These are phyloP conservation scores for Dendrobium officinale DNA, from an alignment of 106 monocot genomes.

Conservation along the genomic window DNA sequence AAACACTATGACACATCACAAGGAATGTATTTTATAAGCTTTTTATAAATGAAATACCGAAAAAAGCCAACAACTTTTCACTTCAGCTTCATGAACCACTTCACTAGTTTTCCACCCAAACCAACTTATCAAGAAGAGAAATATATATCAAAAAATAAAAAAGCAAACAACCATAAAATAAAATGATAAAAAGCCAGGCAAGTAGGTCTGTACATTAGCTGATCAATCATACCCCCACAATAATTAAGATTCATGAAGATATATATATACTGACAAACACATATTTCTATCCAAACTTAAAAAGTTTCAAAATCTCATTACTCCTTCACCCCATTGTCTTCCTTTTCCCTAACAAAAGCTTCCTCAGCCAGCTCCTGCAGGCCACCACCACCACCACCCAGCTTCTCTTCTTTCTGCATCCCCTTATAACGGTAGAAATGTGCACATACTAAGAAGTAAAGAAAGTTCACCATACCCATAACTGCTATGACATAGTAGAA, in stretches of 20 bases:
- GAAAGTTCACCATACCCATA: constrained; percentile 29
- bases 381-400: neutral
- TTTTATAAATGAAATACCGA: too few species aligned
- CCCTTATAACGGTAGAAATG: constrained; percentile 72
- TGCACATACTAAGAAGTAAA: constrained; percentile 51
- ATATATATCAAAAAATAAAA: neutral
- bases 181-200: neutral
- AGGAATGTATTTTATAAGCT: too few species aligned
- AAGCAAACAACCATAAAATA: neutral
- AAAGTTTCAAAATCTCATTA: neutral
- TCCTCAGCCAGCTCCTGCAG: neutral
- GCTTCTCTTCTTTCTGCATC: neutral
- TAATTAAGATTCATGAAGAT: neutral
- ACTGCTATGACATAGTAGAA: constrained; percentile 54
- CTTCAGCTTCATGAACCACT: neutral
- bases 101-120: neutral
- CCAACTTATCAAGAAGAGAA: neutral
- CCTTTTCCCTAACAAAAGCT: constrained; percentile 4
- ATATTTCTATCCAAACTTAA: neutral
- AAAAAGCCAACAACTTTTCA: neutral
- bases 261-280: neutral
- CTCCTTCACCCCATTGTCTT: neutral
- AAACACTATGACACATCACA: too few species aligned
- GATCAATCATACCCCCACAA: neutral
- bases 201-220: neutral